Percentiles rank a stretch among this genome's conserved stretches.
Evolutionary conservation across 164 flowering plant genomes (phyloP).

Genomic region (Liriodendron chinense): DNA sequence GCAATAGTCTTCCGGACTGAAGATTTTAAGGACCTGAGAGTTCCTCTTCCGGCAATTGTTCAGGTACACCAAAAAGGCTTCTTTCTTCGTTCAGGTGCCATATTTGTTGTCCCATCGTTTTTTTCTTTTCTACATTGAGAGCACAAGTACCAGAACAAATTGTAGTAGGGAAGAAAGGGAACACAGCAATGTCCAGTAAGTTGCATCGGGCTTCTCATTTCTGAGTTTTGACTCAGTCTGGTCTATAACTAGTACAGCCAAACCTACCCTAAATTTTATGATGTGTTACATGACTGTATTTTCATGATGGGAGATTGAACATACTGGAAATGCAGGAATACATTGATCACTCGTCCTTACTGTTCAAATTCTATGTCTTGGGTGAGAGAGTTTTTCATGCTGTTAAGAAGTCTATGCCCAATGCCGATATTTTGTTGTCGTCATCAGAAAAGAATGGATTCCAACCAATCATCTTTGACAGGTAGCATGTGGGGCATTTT

Average conservation of each 20-base stretch:
- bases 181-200: no score
- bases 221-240: no score
- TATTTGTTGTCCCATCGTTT: neutral
- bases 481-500: constrained; percentile 31
- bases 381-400: constrained; percentile 76
- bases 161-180: neutral
- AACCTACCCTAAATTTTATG: no score
- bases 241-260: no score
- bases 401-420: constrained; percentile 78
- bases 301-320: neutral
- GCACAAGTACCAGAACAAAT: neutral
- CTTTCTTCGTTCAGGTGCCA: neutral
- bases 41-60: constrained; percentile 92
- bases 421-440: constrained; percentile 47
- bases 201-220: no score
- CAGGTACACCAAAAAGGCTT: constrained; percentile 48
- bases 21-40: constrained; percentile 56
- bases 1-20: constrained; percentile 75
- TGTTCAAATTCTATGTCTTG: constrained; percentile 81
- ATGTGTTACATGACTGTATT: neutral
- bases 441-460: constrained; percentile 45
- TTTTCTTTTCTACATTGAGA: neutral
- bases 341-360: constrained; percentile 74
- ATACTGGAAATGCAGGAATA: constrained; percentile 67
- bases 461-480: constrained; percentile 72